Evolutionary conservation across 225 moss, liverwort and hornwort species (phyloP).

Genomic region (Thuidium tamariscinum): DNA sequence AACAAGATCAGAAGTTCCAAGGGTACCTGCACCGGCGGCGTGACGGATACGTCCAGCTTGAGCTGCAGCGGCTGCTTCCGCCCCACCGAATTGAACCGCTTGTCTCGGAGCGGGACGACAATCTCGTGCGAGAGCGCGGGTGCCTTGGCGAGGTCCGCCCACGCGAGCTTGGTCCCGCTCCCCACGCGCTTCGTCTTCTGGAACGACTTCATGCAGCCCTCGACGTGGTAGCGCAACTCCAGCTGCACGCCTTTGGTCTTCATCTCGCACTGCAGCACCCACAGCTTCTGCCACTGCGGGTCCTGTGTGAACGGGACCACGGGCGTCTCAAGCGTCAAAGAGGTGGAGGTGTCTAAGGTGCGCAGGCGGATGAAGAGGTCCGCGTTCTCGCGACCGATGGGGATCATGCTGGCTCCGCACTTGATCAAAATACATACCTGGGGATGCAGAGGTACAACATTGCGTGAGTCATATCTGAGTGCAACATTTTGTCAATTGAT

Average conservation of each 20-base stretch:
- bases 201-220: conserved; percentile 37
- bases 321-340: conserved; percentile 54
- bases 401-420: conserved; percentile 9
- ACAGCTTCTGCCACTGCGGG: conserved; percentile 65
- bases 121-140: conserved; percentile 40
- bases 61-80: conserved; percentile 18
- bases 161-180: conserved; percentile 22
- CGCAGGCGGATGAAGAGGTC: conserved; percentile 45
- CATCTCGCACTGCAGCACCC: conserved; percentile 67
- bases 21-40: conserved; percentile 44
- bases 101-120: conserved; percentile 21
- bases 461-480: not conserved
- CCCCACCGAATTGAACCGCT: conserved; percentile 5
- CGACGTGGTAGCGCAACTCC: conserved; percentile 49
- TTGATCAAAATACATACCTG: conserved; percentile 64
- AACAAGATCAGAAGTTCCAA: not conserved
- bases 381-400: conserved; percentile 9
- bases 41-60: conserved; percentile 49
- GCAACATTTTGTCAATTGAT: not conserved
- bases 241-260: conserved; percentile 53
- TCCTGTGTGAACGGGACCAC: conserved; percentile 18
- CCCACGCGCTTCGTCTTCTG: conserved; percentile 38
- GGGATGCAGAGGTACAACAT: not conserved
- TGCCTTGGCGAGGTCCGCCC: conserved; percentile 44
- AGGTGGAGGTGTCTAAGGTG: conserved; percentile 40